These are phyloP conservation scores for Solanum microdontum DNA, from an alignment of 257 asterid species.

Conservation along the genomic window DNA sequence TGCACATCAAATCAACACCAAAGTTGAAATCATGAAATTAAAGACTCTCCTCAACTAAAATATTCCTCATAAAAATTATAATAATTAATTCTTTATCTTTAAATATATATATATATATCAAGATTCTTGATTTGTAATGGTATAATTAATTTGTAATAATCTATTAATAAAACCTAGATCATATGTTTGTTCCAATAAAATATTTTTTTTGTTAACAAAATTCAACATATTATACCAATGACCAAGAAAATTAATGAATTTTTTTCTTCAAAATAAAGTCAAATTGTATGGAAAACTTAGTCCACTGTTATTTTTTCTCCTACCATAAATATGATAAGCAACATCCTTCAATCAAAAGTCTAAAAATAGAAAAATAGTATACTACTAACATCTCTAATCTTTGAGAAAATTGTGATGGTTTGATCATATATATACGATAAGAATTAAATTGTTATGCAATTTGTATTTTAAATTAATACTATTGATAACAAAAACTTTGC, in stretches of 20 bases:
- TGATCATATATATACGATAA: neutral
- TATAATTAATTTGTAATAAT: neutral
- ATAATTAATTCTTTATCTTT: neutral
- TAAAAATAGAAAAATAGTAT: neutral
- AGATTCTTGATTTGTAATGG: neutral
- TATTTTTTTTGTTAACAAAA: neutral
- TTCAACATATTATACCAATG: neutral
- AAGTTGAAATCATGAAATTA: neutral
- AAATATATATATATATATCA: neutral
- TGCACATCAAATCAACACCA: neutral
- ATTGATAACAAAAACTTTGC: too few species aligned
- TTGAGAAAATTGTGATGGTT: neutral
- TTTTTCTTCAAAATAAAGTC: neutral
- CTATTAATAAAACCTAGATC: neutral
- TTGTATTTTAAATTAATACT: too few species aligned
- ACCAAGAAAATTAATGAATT: neutral
- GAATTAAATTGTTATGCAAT: too few species aligned
- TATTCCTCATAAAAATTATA: neutral
- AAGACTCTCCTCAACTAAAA: neutral
- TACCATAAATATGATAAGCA: neutral
- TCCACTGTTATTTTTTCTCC: neutral
- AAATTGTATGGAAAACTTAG: neutral
- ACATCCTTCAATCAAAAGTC: neutral
- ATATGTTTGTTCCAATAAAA: neutral
- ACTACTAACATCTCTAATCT: neutral